Base-by-base conservation (phyloP, 2,329 filamentous ascomycete genomes). In the Fusarium longipes region DNA sequence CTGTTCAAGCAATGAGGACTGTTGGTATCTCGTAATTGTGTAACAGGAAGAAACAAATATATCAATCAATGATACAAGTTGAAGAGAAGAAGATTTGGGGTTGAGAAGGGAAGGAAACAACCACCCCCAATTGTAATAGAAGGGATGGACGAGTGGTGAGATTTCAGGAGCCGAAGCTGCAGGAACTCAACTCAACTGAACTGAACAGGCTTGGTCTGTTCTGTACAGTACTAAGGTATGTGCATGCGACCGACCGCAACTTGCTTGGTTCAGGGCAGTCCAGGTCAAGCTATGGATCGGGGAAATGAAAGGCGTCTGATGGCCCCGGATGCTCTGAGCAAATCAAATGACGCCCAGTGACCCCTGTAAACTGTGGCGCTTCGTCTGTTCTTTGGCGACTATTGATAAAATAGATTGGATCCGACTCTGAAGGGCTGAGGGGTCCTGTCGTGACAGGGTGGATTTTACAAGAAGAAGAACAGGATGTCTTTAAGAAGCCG, bases 251-350 rank as follows among this genome's bases (percentile, higher is more conserved):
- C 22, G 36, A 50, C n/a, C 8, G 33, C 27, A 27, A 49, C 45
- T 50, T 27, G 25, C 27, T 43, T 42, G 42, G 42, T 17, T 49
- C 45, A 20, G 24, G 47, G 24, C 18, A 39, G 35, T 24, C 36
- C 38, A 52, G 47, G 47, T 20, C 17, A 42, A 51, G 58, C 43
- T 57, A 51, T 48, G 32, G 30, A 35, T 36, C 44, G 17, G 47
- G 71, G 71, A 73, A 73, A 73, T 73, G 71, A 73, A 70, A 62
- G 63, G 65, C 52, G 39, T 39, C 49, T 60, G 57, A 44, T 60
- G 62, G 58, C 33, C 40, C 64, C 43, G 48, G 47, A 47, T 49
- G 47, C 39, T 57, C 24, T 44, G 32, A 57, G 55, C 52, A 51
- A 68, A 67, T 60, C 45, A 59, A 32, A 45, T 48, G 33, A n/a